phyloP scores from a whole-genome alignment of 164 flowering plant genomes.

The Cinnamomum micranthum region DNA sequence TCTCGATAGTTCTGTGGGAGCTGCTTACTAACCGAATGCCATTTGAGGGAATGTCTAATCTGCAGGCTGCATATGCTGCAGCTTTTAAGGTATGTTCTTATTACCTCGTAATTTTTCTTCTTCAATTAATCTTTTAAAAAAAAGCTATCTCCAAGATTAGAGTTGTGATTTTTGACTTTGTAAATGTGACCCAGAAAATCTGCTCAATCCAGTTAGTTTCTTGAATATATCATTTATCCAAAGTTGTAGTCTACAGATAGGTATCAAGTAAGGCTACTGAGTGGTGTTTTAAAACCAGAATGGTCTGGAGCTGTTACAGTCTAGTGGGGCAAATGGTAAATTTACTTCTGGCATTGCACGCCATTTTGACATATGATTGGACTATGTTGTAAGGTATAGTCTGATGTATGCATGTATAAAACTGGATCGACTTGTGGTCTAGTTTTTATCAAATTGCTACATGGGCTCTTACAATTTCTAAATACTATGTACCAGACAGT shows the following conservation, averaged over 20 bases:
- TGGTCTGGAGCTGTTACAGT: not conserved
- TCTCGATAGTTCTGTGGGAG: slow-evolving; percentile 68
- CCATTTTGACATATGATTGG: not conserved
- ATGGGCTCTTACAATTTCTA: too few relatives aligned
- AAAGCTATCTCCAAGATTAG: too few relatives aligned
- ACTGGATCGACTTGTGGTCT: too few relatives aligned
- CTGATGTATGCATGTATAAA: too few relatives aligned
- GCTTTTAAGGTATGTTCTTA: slow-evolving; percentile 27
- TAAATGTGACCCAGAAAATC: not conserved
- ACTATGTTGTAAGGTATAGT: too few relatives aligned
- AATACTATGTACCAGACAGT: too few relatives aligned
- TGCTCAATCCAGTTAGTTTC: not conserved
- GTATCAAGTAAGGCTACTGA: not conserved
- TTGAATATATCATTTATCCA: not conserved
- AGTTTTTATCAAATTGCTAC: too few relatives aligned
- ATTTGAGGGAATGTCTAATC: slow-evolving; percentile 41
- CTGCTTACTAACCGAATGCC: slow-evolving; percentile 54
- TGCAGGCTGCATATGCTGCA: slow-evolving; percentile 58
- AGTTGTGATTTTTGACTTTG: too few relatives aligned
- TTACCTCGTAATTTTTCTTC: not conserved
- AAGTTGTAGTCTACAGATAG: not conserved
- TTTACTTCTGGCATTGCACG: not conserved
- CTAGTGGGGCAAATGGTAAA: not conserved
- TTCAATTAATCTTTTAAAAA: not conserved
- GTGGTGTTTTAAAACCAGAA: not conserved